These are phyloP conservation scores for Pezicula neosporulosa DNA, from an alignment of 2,329 filamentous ascomycete genomes.

Conservation along the genomic window DNA sequence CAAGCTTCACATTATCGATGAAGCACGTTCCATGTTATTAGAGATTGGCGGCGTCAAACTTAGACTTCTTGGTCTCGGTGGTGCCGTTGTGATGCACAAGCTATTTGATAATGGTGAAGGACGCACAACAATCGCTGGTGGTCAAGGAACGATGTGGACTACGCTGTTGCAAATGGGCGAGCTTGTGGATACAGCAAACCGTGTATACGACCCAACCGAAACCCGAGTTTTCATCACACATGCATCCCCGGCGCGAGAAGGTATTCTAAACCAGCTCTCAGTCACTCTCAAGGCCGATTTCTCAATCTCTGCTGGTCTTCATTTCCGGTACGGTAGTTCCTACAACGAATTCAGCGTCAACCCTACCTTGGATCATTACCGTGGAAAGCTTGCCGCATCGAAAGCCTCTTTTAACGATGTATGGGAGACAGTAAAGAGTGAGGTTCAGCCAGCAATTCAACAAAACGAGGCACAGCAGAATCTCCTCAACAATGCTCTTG, in stretches of 20 bases:
- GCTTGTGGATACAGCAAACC: constrained; percentile 94
- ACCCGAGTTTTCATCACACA: constrained; percentile 96
- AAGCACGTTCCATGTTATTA: constrained; percentile 91
- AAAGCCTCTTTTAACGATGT: constrained; percentile 99
- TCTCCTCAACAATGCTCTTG: constrained; percentile 83
- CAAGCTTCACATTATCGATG: constrained; percentile 97
- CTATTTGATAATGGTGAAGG: constrained; percentile 98
- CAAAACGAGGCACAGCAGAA: constrained; percentile 94
- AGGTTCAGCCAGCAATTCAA: constrained; percentile 91
- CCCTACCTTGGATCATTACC: constrained; percentile 95
- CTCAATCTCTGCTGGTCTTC: constrained; percentile 92
- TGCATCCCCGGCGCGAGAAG: constrained; percentile 92
- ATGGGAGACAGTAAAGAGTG: constrained; percentile 96
- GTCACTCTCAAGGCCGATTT: constrained; percentile 98
- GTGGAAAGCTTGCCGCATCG: constrained; percentile 94
- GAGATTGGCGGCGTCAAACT: constrained; percentile 96
- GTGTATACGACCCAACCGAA: constrained; percentile 97
- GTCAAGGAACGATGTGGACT: constrained; percentile 99
- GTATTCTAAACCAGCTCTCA: constrained; percentile 94
- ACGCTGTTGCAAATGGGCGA: constrained; percentile 97
- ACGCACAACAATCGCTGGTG: constrained; percentile 94
- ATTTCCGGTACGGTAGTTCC: constrained; percentile 98
- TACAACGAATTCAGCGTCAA: constrained; percentile 99
- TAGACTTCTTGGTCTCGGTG: constrained; percentile 86
- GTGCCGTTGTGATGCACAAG: constrained; percentile 99